A percentile compares a stretch with the other conserved stretches of the same genome.
phyloP scores from a whole-genome alignment of 1,284 basidiomycete genomes.

The Inonotus hispidus region DNA sequence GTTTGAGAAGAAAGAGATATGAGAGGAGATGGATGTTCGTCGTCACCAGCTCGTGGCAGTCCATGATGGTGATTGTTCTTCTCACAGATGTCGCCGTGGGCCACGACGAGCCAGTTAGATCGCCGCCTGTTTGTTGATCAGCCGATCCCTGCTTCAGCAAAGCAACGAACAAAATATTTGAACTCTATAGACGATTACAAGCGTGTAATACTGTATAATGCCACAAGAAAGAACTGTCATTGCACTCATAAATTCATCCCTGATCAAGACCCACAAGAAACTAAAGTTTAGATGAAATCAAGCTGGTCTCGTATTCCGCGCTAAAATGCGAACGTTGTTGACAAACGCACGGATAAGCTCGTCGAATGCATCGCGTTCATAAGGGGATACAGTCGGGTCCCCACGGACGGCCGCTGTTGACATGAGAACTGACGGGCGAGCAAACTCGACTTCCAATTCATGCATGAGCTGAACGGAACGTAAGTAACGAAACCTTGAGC shows the following conservation, averaged over 20 bases:
- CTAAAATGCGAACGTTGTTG: slow-evolving; percentile 71
- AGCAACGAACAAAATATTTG: too few species aligned
- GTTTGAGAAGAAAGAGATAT: background rate
- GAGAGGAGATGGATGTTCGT: background rate
- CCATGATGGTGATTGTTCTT: background rate
- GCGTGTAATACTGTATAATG: background rate
- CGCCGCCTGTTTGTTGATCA: background rate
- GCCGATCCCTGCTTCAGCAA: background rate
- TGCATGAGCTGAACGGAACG: slow-evolving; percentile 47
- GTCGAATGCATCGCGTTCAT: slow-evolving; percentile 68
- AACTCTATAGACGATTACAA: background rate
- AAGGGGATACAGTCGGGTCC: slow-evolving; percentile 49
- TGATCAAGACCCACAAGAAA: background rate
- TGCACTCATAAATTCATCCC: background rate
- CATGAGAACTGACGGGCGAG: slow-evolving; percentile 54
- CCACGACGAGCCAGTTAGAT: background rate
- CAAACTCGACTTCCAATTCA: slow-evolving; percentile 70
- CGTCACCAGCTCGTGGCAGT: background rate
- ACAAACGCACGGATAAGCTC: slow-evolving; percentile 80
- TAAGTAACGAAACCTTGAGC: background rate
- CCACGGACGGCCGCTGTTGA: slow-evolving; percentile 53
- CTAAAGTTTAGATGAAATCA: background rate
- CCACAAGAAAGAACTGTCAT: background rate
- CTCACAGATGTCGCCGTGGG: background rate
- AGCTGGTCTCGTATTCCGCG: slow-evolving; percentile 48